These are phyloP conservation scores for Powellomyces hirtus DNA, from an alignment of 192 early-diverging fungal genomes.

Conservation along the genomic window DNA sequence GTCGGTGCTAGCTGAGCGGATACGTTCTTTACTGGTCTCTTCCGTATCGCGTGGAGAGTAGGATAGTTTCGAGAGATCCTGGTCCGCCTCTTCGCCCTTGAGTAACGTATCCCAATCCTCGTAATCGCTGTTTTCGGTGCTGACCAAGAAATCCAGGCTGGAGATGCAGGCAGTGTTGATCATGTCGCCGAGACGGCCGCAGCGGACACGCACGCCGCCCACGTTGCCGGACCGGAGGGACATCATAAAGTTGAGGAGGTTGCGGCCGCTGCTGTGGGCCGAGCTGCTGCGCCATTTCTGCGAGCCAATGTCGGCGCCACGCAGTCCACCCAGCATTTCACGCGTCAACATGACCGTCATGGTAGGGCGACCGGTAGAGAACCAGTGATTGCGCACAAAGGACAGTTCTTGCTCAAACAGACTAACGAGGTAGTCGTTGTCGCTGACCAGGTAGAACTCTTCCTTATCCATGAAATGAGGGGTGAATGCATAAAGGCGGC, in stretches of 20 bases:
- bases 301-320: conserved; percentile 16
- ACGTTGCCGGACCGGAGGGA: conserved; percentile 65
- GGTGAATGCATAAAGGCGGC: conserved; percentile 77
- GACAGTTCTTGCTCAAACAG: conserved; percentile 72
- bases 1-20: conserved; percentile 8
- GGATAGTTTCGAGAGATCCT: conserved; percentile 11
- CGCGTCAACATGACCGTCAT: conserved; percentile 72
- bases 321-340: conserved; percentile 72
- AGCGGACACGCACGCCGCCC: conserved; percentile 68
- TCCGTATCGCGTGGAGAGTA: conserved; percentile 11
- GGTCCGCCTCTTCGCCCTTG: conserved; percentile 30
- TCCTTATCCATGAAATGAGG: conserved; percentile 87
- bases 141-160: conserved; percentile 77
- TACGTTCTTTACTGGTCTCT: conserved; percentile 17
- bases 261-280: conserved; percentile 45
- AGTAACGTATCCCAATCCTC: conserved; percentile 50
- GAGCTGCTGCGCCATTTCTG: conserved; percentile 37
- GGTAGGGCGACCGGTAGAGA: conserved; percentile 71
- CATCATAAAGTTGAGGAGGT: conserved; percentile 84
- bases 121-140: conserved; percentile 26
- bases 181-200: conserved; percentile 74
- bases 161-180: conserved; percentile 76
- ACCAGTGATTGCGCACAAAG: conserved; percentile 74
- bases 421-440: conserved; percentile 80
- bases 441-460: conserved; percentile 82